These are phyloP conservation scores for Lindgomyces ingoldianus DNA, from an alignment of 495 filamentous ascomycete genomes.

Conservation along the genomic window DNA sequence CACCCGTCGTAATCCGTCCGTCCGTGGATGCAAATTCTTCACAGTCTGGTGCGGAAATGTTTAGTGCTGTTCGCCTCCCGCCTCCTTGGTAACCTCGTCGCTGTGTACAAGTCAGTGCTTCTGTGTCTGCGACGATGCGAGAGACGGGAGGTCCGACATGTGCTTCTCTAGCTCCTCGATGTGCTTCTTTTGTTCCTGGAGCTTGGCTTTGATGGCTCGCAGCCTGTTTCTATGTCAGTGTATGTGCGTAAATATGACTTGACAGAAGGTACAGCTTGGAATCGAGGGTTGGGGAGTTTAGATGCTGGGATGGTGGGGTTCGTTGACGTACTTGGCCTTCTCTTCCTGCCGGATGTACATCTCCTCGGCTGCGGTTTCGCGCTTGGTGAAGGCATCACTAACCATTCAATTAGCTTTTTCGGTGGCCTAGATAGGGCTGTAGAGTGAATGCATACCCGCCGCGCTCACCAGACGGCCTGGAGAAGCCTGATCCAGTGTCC, in stretches of 20 bases:
- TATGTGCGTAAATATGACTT: too few species aligned
- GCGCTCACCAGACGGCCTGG: conserved; percentile 48
- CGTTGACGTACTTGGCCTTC: conserved; percentile 74
- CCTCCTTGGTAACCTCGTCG: conserved; percentile 31
- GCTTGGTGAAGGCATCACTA: conserved; percentile 87
- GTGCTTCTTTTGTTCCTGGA: conserved; percentile 75
- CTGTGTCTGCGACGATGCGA: not conserved
- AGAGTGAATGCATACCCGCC: conserved; percentile 42
- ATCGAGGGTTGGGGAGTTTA: not conserved
- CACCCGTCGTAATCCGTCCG: not conserved
- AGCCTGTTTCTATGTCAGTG: conserved; percentile 49
- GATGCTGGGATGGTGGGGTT: not conserved
- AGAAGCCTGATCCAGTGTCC: conserved; percentile 50
- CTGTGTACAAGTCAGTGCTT: conserved; percentile 10
- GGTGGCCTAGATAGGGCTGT: conserved; percentile 27
- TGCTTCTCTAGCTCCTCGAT: conserved; percentile 62
- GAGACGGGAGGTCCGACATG: conserved; percentile 25
- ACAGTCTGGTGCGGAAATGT: not conserved
- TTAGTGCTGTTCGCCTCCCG: conserved; percentile 12
- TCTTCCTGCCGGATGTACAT: conserved; percentile 81
- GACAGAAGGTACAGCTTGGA: too few species aligned
- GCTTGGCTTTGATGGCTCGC: conserved; percentile 69
- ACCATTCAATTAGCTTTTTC: conserved; percentile 38
- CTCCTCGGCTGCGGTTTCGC: conserved; percentile 85
- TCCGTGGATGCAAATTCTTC: not conserved